Evolutionary conservation across 495 filamentous ascomycete genomes (phyloP).

Genomic region (Trichoderma parareesei): DNA sequence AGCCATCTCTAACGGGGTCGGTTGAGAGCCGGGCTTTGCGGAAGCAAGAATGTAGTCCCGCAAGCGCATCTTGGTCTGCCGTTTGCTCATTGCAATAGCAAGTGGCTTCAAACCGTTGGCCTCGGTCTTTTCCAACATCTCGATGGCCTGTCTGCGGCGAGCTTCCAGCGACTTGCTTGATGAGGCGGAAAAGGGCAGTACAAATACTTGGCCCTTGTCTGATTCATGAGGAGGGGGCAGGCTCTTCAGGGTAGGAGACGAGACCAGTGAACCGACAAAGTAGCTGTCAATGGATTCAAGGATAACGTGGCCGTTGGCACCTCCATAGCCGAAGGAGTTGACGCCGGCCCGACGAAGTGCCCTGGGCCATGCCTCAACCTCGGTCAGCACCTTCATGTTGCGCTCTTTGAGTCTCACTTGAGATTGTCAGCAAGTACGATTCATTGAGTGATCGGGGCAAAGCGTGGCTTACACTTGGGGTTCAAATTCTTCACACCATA

Average conservation of each 20-base stretch:
- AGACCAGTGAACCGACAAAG: not conserved
- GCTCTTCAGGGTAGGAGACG: not conserved
- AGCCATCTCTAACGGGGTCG: not conserved
- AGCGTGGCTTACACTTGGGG: slow-evolving; percentile 23
- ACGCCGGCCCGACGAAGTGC: slow-evolving; percentile 14
- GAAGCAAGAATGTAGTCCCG: slow-evolving; percentile 13
- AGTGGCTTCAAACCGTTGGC: slow-evolving; percentile 16
- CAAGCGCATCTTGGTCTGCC: slow-evolving; percentile 15
- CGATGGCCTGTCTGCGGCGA: slow-evolving; percentile 6
- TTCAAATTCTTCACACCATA: slow-evolving; percentile 39
- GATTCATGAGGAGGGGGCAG: not conserved
- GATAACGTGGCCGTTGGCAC: slow-evolving; percentile 36
- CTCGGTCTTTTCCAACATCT: not conserved
- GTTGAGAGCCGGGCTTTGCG: slow-evolving; percentile 12
- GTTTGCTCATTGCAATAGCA: slow-evolving; percentile 20
- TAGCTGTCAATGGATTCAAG: slow-evolving; percentile 23
- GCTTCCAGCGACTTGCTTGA: slow-evolving; percentile 15
- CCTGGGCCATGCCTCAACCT: slow-evolving; percentile 12
- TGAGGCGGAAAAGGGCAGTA: slow-evolving; percentile 16
- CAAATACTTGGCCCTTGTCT: slow-evolving; percentile 3
- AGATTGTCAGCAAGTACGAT: not conserved
- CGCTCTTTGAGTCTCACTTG: slow-evolving; percentile 22
- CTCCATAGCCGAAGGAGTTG: slow-evolving; percentile 33
- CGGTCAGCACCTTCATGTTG: slow-evolving; percentile 21
- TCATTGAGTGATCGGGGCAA: not conserved